Base-by-base conservation (phyloP, 2,329 filamentous ascomycete species). In the Simplicillium aogashimaense region DNA sequence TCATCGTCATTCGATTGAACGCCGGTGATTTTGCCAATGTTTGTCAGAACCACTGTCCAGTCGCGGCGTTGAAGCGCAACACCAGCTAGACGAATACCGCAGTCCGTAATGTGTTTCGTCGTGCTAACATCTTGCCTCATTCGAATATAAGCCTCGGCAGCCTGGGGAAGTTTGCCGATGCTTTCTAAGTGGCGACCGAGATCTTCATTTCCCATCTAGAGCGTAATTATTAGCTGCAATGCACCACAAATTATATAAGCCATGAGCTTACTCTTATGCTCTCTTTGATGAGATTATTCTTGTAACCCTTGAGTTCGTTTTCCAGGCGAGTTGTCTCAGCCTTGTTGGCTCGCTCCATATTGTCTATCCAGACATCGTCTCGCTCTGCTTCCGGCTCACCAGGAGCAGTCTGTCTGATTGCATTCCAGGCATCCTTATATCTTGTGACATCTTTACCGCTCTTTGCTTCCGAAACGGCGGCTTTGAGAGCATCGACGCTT, bases 261-360 rank as follows among this genome's bases (percentile, higher is more conserved):
- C 30, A 7, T 4, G 14, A 8, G 40, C 45, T 35, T 69, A 94
- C 88, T 50, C 89, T 67, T 53, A 97, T 95, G 65, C 88, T 95
- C 65, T 98, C 92, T 58, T 95, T 95, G 52, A 98, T 88, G 34
- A 97, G 66, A 53, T 97, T 98, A 57, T 95, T 95, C 64, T 92
- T 95, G 62, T 97, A 97, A 2, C 82, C 83, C 59, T 88, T 89
- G 15, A 98, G 69, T 60, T 97, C 87, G 13, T 74, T 67, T 56
- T 95, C 87, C 41, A 97, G 69, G n/a, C 83, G 76, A 41, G 78
- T 70, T 1, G 81, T 81, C 59, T 94, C 83, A 2, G 67, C 64
- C 49, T 76, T 76, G 51, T 89, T 86, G 38, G 73, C 66, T 46
- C 76, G 76, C 16, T 80, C 76, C 30, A 74, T 82, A 43, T 65